Evolutionary conservation across 1,284 basidiomycete genomes (phyloP).

Genomic region (Moesziomyces parantarcticus): DNA sequence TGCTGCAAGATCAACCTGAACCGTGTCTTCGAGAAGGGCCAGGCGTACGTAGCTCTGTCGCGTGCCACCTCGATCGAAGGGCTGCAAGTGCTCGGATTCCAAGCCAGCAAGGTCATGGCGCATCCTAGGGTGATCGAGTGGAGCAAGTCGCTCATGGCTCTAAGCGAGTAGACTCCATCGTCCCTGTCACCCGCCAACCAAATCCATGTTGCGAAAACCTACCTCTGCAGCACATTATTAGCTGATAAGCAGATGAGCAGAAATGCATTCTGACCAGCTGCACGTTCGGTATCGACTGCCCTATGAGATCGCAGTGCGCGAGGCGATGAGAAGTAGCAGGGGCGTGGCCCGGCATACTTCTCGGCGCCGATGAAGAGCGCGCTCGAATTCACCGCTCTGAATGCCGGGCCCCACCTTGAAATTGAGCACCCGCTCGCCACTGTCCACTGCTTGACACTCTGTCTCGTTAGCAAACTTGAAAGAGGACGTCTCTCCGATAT

Average conservation of each 20-base stretch:
- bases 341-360: too few species aligned
- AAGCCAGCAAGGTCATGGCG: constrained; percentile 59
- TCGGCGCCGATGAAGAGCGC: not conserved
- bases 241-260: not conserved
- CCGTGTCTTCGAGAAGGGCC: constrained; percentile 69
- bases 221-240: too few species aligned
- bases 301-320: not conserved
- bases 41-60: constrained; percentile 95
- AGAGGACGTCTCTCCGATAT: too few species aligned
- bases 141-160: constrained; percentile 46
- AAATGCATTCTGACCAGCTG: not conserved
- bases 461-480: too few species aligned
- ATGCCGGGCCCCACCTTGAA: not conserved
- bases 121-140: constrained; percentile 61
- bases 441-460: too few species aligned
- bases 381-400: not conserved
- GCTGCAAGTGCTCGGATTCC: constrained; percentile 87
- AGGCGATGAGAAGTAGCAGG: not conserved
- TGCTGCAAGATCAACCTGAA: constrained; percentile 64
- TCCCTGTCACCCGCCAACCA: not conserved
- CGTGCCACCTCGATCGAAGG: constrained; percentile 91
- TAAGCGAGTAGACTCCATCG: constrained; percentile 8
- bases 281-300: not conserved
- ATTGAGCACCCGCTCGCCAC: too few species aligned
- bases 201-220: not conserved